A percentile compares a stretch with the other conserved stretches of the same genome.
Conservation (phyloP, 2,329 filamentous ascomycete genomes). For the Zasmidium angulare region DNA sequence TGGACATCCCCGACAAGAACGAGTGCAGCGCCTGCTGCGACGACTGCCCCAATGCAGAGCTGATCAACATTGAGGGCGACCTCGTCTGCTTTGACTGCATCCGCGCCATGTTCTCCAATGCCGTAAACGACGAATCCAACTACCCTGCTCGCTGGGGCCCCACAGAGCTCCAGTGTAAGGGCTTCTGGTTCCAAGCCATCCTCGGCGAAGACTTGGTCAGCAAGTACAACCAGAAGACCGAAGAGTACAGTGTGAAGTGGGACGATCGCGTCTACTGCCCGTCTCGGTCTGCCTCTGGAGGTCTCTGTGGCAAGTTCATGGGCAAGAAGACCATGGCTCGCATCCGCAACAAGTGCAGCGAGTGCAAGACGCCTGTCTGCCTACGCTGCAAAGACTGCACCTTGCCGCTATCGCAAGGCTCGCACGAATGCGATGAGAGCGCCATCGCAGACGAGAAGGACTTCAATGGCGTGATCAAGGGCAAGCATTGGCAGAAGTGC, state of each 20-base stretch:
- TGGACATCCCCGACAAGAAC: not conserved
- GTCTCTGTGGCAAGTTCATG: not conserved
- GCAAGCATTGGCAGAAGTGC: conserved; percentile 19
- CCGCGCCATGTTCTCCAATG: conserved; percentile 14
- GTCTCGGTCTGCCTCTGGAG: not conserved
- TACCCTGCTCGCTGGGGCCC: conserved; percentile 18
- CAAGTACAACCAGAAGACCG: conserved; percentile 10
- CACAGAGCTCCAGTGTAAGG: conserved; percentile 5
- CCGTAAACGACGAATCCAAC: conserved; percentile 13
- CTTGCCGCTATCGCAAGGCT: not conserved
- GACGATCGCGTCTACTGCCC: conserved; percentile 5
- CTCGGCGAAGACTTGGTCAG: not conserved
- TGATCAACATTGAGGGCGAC: not conserved
- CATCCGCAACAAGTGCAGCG: not conserved
- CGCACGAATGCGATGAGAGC: conserved; percentile 14
- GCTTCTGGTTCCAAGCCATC: conserved; percentile 6
- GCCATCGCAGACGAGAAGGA: conserved; percentile 2
- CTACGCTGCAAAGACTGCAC: not conserved
- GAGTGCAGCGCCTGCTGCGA: conserved; percentile 3
- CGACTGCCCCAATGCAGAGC: not conserved
- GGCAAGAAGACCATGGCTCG: not conserved
- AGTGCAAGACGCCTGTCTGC: not conserved
- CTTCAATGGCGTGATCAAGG: conserved; percentile 11
- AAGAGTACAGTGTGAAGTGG: conserved; percentile 10
- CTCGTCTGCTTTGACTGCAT: conserved; percentile 16